phyloP scores from a whole-genome alignment of 1,139 yeast genomes.

The Candida sp. region DNA sequence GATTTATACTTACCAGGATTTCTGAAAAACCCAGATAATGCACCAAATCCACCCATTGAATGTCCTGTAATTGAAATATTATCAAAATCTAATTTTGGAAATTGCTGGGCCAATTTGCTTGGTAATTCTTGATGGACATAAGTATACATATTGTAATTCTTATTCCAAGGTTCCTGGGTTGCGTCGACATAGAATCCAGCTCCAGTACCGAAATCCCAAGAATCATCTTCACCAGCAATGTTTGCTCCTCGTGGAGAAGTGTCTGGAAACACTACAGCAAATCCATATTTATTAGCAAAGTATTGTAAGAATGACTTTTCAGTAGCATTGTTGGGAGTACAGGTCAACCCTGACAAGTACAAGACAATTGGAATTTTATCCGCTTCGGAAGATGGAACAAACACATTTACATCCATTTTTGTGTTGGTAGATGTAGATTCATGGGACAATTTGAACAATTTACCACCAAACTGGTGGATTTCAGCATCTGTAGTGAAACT shows the following conservation, averaged over 20 bases:
- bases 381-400: slow-evolving; percentile 60
- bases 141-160: slow-evolving; percentile 81
- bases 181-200: slow-evolving; percentile 96
- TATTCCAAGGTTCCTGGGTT: slow-evolving; percentile 64
- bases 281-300: slow-evolving; percentile 76
- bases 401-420: slow-evolving; percentile 80
- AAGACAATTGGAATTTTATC: slow-evolving; percentile 63
- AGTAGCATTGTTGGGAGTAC: slow-evolving; percentile 92
- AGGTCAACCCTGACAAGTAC: slow-evolving; percentile 87
- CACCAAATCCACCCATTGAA: slow-evolving; percentile 99
- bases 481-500: slow-evolving; percentile 53
- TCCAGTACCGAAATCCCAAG: slow-evolving; percentile 90
- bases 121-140: slow-evolving; percentile 80
- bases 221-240: slow-evolving; percentile 75
- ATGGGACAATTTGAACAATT: slow-evolving; percentile 72
- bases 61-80: slow-evolving; percentile 84
- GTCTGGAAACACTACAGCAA: slow-evolving; percentile 91
- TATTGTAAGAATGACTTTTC: slow-evolving; percentile 91
- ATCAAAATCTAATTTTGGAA: slow-evolving; percentile 49
- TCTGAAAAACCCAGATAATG: slow-evolving; percentile 70
- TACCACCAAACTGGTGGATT: slow-evolving; percentile 73
- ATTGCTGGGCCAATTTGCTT: slow-evolving; percentile 40
- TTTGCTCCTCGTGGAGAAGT: slow-evolving; percentile 97
- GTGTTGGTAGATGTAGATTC: slow-evolving; percentile 64
- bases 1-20: slow-evolving; percentile 76